A percentile compares a stretch with the other conserved stretches of the same genome.
Conservation (phyloP, 2,329 filamentous ascomycete species). For the Colletotrichum filicis region DNA sequence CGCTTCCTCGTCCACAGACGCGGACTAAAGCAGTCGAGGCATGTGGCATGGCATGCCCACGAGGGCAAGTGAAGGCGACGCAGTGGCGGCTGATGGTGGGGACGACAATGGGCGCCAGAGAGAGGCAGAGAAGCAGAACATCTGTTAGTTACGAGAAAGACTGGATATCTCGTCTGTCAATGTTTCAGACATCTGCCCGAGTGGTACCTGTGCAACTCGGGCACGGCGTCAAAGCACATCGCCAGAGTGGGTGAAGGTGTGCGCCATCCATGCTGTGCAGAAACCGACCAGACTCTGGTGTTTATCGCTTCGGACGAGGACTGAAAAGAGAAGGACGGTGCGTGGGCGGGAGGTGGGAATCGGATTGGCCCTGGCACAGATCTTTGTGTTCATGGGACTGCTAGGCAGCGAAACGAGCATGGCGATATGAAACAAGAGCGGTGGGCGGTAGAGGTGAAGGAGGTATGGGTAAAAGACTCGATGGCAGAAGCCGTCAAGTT, state of each 20-base stretch:
- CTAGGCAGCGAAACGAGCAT: slow-evolving; percentile 31
- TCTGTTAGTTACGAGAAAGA: slow-evolving; percentile 27
- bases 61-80: slow-evolving; percentile 26
- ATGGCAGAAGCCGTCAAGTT: slow-evolving; percentile 34
- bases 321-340: slow-evolving; percentile 27
- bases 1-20: slow-evolving; percentile 28
- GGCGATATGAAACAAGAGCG: slow-evolving; percentile 34
- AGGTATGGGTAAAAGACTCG: slow-evolving; percentile 19
- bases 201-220: slow-evolving; percentile 26
- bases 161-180: slow-evolving; percentile 35
- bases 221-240: slow-evolving; percentile 27
- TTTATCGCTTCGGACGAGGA: slow-evolving; percentile 30
- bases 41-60: slow-evolving; percentile 21
- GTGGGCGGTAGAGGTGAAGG: slow-evolving; percentile 26
- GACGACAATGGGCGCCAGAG: not conserved
- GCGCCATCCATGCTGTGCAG: slow-evolving; percentile 23
- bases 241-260: slow-evolving; percentile 9
- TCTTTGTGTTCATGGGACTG: slow-evolving; percentile 19
- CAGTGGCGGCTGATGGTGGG: not conserved
- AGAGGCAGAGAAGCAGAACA: not conserved
- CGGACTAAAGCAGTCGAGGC: slow-evolving; percentile 27
- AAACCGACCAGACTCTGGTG: slow-evolving; percentile 22
- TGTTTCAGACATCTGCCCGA: slow-evolving; percentile 34
- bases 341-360: not conserved
- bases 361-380: slow-evolving; percentile 24